Evolutionary conservation across 768 basidiomycete species (phyloP).

Genomic region (Xerocomus spinulosus): DNA sequence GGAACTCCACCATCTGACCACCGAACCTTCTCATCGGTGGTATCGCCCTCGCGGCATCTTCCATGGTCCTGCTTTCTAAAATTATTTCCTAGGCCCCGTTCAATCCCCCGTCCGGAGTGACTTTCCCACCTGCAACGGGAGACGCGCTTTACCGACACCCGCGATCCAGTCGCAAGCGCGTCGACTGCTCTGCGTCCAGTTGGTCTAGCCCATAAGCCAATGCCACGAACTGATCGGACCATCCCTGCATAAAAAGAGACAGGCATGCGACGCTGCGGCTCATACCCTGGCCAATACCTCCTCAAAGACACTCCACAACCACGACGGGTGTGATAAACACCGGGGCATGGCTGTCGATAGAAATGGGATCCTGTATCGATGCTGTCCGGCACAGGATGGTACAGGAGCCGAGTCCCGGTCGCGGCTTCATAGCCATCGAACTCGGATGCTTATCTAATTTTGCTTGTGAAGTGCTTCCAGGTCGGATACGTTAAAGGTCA

Average conservation of each 20-base stretch:
- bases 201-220: too few species aligned
- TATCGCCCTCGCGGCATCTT: slow-evolving; percentile 5
- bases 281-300: too few species aligned
- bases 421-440: slow-evolving; percentile 18
- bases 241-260: background rate
- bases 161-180: slow-evolving; percentile 14
- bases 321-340: slow-evolving; percentile 13
- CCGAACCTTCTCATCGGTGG: slow-evolving; percentile 1
- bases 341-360: too few species aligned
- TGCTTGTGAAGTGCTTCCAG: slow-evolving; percentile 16
- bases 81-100: slow-evolving; percentile 6
- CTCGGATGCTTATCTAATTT: slow-evolving; percentile 32
- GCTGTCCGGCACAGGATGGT: slow-evolving; percentile 14
- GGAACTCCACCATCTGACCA: slow-evolving; percentile 6
- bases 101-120: slow-evolving; percentile 7
- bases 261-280: too few species aligned
- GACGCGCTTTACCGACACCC: slow-evolving; percentile 18
- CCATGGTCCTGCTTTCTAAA: background rate
- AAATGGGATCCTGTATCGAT: slow-evolving; percentile 2
- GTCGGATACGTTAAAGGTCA: slow-evolving; percentile 17
- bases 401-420: slow-evolving; percentile 12
- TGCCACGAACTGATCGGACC: background rate
- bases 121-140: slow-evolving; percentile 16
- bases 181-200: too few species aligned
- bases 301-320: too few species aligned